Evolutionary conservation across 2,329 filamentous ascomycete genomes (phyloP), one percentile per base, ranked within the genome.

Genomic region (Orbilia ellipsospora): DNA sequence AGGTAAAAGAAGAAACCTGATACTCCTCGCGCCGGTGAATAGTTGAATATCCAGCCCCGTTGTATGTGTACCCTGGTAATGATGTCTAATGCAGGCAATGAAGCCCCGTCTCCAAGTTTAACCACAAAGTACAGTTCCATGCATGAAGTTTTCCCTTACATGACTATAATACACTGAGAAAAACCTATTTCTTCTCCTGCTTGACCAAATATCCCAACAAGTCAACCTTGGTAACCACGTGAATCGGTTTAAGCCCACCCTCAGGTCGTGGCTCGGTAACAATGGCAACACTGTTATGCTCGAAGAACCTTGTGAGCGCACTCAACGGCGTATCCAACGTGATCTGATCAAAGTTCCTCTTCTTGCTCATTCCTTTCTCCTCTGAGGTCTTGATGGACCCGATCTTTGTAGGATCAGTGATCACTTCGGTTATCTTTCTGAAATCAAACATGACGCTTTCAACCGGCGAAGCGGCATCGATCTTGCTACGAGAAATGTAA

Each of bases 371-470:
- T 20, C 68, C 51, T 54, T 69, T 69, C 77, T 68, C 78, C 70
- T 26, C 77, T 45, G 61, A 77, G 72, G 20, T 78, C 73, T 45
- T 78, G 3, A 83, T 76, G 5, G 79, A 77, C 31, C 83, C 86
- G 64, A 91, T 85, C 80, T 91, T 87, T 76, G 90, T 88, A 31
- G 92, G 90, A 80, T 98, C 93, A n/a, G 93, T 96, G 69, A 96
- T 90, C 6, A 97, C 90, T 84, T 98, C 94, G 79, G 92, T 89
- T 67, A 97, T 87, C 79, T 90, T 91, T 72, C 89, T 87, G 84
- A 99, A 99, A 83, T 97, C 91, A 81, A 99, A 99, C 95, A 99
- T 99, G 83, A 97, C 92, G 23, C 94, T 90, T 77, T 88, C 88
- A 72, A 99, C 92, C 0, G 88, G 89, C 78, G 87, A 92, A 79